Conservation (phyloP, 495 filamentous ascomycete genomes). For the Talaromyces proteolyticus region DNA sequence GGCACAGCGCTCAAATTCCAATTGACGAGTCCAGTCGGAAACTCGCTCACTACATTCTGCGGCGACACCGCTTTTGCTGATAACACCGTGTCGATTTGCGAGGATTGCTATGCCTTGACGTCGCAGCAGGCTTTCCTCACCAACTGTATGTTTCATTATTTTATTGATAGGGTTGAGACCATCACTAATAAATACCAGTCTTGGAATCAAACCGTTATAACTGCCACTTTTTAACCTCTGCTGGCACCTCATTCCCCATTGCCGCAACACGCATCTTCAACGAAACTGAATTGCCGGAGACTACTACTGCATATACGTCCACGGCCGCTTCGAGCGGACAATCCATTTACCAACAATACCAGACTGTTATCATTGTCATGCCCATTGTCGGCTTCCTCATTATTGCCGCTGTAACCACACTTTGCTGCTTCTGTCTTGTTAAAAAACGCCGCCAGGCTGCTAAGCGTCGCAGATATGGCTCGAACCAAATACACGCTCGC, state of each 20-base stretch:
- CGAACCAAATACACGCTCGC: conserved; percentile 18
- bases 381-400: conserved; percentile 39
- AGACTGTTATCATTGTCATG: conserved; percentile 40
- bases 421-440: conserved; percentile 36
- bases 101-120: conserved; percentile 39
- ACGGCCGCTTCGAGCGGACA: conserved; percentile 12
- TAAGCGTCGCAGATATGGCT: conserved; percentile 13
- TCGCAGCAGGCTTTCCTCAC: conserved; percentile 36
- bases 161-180: too few relatives aligned
- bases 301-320: conserved; percentile 23
- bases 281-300: conserved; percentile 26
- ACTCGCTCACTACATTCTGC: conserved; percentile 29
- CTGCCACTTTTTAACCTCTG: conserved; percentile 35
- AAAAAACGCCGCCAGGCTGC: conserved; percentile 26
- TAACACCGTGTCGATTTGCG: conserved; percentile 35
- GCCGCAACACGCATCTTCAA: conserved; percentile 39
- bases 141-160: conserved; percentile 35
- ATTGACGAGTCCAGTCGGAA: conserved; percentile 19
- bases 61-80: conserved; percentile 29
- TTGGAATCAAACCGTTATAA: conserved; percentile 44
- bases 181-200: conserved; percentile 22
- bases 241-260: conserved; percentile 31
- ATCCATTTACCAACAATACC: conserved; percentile 19
- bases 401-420: conserved; percentile 12
- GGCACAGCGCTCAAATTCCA: conserved; percentile 26